A percentile compares a stretch with the other conserved stretches of the same genome.
These are phyloP conservation scores for Umbellularia californica DNA, from an alignment of 164 flowering plant genomes.

Conservation along the genomic window DNA sequence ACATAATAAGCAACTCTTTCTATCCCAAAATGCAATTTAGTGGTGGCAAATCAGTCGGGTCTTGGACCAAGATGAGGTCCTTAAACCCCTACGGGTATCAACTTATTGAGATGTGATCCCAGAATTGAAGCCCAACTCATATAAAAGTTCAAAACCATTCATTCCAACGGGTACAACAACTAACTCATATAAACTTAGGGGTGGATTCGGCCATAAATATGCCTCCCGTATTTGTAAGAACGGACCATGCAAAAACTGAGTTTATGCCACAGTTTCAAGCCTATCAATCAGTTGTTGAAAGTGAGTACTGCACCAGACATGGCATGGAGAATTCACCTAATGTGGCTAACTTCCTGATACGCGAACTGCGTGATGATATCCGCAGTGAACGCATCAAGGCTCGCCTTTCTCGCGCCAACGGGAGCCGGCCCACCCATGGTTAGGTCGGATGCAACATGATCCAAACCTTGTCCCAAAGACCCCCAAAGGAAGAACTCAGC, in stretches of 20 bases:
- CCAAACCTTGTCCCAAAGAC: slow-evolving; percentile 57
- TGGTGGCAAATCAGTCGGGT: too few relatives aligned
- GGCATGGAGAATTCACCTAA: slow-evolving; percentile 33
- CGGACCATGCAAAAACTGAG: too few relatives aligned
- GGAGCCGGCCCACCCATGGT: slow-evolving; percentile 59
- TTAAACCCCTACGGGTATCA: too few relatives aligned
- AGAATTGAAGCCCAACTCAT: too few relatives aligned
- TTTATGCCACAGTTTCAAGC: too few relatives aligned
- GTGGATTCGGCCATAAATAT: too few relatives aligned
- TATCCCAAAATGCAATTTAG: not conserved
- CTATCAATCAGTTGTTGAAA: not conserved
- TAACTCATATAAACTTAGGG: too few relatives aligned
- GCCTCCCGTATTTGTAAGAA: too few relatives aligned
- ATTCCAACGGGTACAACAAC: too few relatives aligned
- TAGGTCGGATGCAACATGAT: slow-evolving; percentile 42
- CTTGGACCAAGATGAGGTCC: too few relatives aligned
- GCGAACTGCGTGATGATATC: slow-evolving; percentile 61
- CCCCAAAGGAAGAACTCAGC: slow-evolving; percentile 79
- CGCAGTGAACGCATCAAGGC: slow-evolving; percentile 34
- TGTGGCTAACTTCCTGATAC: slow-evolving; percentile 75
- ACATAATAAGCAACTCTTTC: not conserved
- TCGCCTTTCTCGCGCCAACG: slow-evolving; percentile 48
- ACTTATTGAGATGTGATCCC: too few relatives aligned
- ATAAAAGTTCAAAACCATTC: too few relatives aligned
- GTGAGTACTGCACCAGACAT: not conserved